Evolutionary conservation across 495 filamentous ascomycete genomes (phyloP).

Genomic region (Trichoderma virens): DNA sequence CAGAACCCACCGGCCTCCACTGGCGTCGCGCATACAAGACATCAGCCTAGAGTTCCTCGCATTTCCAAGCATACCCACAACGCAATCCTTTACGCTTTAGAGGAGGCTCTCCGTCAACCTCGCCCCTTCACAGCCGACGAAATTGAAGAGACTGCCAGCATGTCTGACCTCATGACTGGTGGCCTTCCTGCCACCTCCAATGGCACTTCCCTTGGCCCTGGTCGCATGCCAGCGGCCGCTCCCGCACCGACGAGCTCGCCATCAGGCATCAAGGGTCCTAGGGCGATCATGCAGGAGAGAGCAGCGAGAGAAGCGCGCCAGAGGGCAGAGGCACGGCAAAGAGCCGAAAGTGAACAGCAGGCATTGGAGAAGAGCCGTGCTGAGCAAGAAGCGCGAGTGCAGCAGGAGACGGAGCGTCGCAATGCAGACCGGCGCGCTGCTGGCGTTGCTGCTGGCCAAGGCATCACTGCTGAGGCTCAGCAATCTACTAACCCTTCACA

Average conservation of each 20-base stretch:
- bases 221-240: slow-evolving; percentile 35
- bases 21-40: not conserved
- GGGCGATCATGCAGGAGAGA: slow-evolving; percentile 70
- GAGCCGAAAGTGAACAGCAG: slow-evolving; percentile 52
- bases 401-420: slow-evolving; percentile 43
- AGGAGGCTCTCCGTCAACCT: slow-evolving; percentile 81
- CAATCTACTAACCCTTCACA: slow-evolving; percentile 30
- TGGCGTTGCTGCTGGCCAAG: slow-evolving; percentile 47
- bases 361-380: slow-evolving; percentile 37
- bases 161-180: slow-evolving; percentile 71
- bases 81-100: slow-evolving; percentile 84
- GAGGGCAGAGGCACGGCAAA: slow-evolving; percentile 50
- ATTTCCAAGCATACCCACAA: slow-evolving; percentile 41
- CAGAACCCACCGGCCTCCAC: not conserved
- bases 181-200: slow-evolving; percentile 39
- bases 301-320: slow-evolving; percentile 27
- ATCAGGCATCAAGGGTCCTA: slow-evolving; percentile 49
- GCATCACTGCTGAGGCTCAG: slow-evolving; percentile 23
- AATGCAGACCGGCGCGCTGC: slow-evolving; percentile 47
- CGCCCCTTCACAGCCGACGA: slow-evolving; percentile 76
- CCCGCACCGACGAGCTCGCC: slow-evolving; percentile 41
- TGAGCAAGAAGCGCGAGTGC: slow-evolving; percentile 47
- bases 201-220: slow-evolving; percentile 19
- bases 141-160: slow-evolving; percentile 85
- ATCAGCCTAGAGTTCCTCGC: slow-evolving; percentile 12